Conservation (phyloP, 2,329 filamentous ascomycete genomes). For the Ceratocystis diversiconidia region DNA sequence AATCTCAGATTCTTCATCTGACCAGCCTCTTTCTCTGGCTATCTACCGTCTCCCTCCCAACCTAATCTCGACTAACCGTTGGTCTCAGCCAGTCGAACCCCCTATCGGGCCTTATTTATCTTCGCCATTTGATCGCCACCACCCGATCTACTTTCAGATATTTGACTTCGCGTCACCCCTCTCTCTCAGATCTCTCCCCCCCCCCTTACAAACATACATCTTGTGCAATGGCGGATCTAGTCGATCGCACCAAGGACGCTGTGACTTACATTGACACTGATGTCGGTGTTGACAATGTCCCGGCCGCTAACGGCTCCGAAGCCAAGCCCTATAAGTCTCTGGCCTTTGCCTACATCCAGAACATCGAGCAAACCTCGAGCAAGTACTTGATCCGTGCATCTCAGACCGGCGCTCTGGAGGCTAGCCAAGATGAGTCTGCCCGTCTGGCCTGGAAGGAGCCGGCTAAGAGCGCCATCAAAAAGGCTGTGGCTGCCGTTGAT, state of each 20-base stretch:
- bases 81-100: too few species aligned
- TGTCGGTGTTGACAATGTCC: conserved; percentile 52
- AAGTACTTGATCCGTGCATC: conserved; percentile 58
- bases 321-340: conserved; percentile 69
- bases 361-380: conserved; percentile 39
- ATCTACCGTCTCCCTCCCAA: background rate
- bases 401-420: conserved; percentile 43
- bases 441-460: conserved; percentile 65
- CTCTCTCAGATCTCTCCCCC: background rate
- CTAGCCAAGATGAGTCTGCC: conserved; percentile 48
- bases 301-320: conserved; percentile 52
- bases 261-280: conserved; percentile 68
- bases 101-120: too few species aligned
- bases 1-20: background rate
- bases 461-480: conserved; percentile 75
- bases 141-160: background rate
- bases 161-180: background rate
- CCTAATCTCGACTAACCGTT: too few species aligned
- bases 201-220: background rate
- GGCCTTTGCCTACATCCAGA: conserved; percentile 60
- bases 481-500: conserved; percentile 60
- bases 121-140: too few species aligned
- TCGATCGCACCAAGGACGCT: conserved; percentile 35
- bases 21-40: background rate
- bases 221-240: conserved; percentile 33